Evolutionary conservation across 768 basidiomycete genomes (phyloP), one percentile per base, ranked within the genome.

Genomic region (Mycena capillaripes): DNA sequence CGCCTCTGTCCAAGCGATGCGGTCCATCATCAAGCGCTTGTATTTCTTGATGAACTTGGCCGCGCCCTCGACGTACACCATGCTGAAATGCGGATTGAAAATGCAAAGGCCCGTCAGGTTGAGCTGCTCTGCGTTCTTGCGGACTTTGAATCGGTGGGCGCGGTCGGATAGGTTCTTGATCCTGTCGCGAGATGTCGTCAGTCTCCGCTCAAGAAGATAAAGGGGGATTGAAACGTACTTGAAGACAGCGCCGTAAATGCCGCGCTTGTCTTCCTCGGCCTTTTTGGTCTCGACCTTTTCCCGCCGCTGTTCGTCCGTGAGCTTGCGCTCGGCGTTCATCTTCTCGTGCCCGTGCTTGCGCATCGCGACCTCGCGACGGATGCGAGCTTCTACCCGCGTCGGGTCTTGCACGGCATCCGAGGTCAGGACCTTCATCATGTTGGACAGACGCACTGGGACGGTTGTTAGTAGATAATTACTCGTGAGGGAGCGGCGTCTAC

Each of bases 361-460:
- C 86, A 92, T 93, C 0, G 95, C 94, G 32, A 99, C 97, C 81
- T 99, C 98, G 38, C 95, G 88, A 55, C 96, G 88, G 17, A 99
- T 97, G 36, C 95, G 93, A 7, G 97, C 97, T 81, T 99, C 98
- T 4, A 99, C 96, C 60, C 97, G 92, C 2, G 98, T 99, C 0
- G 98, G 98, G 80, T 99, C 98, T 88, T 96, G 95, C 29, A 99
- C 93, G 0, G 97, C 97, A 78, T 98, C 97, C 11, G 95, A 95
- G 0, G 98, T 98, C 30, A 99, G 86, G 19, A 99, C 98, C 79
- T 96, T 96, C 97, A 99, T 99, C 79, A 99, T 82, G 82, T 99
- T 99, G 48, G 95, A 90, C 71, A 99, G 86, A 32, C 96, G 95
- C 68, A 99, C 97, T 97, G 71, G 11, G 69, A 23, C n/a, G 38